Evolutionary conservation across 495 filamentous ascomycete genomes (phyloP), one percentile per base, ranked within the genome.

Genomic region (Neurospora sp.): DNA sequence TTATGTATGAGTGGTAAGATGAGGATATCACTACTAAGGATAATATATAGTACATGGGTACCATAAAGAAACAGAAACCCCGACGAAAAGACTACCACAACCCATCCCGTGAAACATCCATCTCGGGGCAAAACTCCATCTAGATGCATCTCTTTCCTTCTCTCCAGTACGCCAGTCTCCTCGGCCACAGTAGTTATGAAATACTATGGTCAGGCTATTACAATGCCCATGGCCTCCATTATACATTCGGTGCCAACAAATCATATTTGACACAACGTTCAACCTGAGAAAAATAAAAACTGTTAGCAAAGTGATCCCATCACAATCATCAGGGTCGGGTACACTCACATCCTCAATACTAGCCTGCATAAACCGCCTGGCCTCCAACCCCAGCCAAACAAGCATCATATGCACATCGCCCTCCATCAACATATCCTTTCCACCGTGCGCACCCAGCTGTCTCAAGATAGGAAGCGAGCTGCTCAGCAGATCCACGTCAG

Each of bases 391-490:
- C 41, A 94, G 87, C 96, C 96, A 99, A 1, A 99, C 89, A 78
- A 94, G 93, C 75, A 98, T 83, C 91, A 99, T 94, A n/a, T 91
- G 93, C 75, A 92, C 91, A 77, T 97, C 94, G n/a, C 91, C 91
- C 42, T 88, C 84, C 72, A 87, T 88, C 72, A 90, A 79, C 83
- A 91, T 88, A 1, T 87, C 86, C 44, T 87, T 87, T n/a, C 91
- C 87, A 71, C 92, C 89, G 74, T 93, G 90, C 7, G 92, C 88
- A 31, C 96, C 94, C 9, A 99, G 87, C 77, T 96, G 90, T 77
- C 96, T 88, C 48, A 99, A 85, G 71, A 99, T 98, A 1, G 96
- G 96, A 61, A 99, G 85, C 16, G 95, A 93, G 79, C 93, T 95
- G 76, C 82, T 85, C 27, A 99, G 90, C 4, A 99, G 84, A 82